phyloP scores from a whole-genome alignment of 768 basidiomycete genomes.

The Russula sp. region DNA sequence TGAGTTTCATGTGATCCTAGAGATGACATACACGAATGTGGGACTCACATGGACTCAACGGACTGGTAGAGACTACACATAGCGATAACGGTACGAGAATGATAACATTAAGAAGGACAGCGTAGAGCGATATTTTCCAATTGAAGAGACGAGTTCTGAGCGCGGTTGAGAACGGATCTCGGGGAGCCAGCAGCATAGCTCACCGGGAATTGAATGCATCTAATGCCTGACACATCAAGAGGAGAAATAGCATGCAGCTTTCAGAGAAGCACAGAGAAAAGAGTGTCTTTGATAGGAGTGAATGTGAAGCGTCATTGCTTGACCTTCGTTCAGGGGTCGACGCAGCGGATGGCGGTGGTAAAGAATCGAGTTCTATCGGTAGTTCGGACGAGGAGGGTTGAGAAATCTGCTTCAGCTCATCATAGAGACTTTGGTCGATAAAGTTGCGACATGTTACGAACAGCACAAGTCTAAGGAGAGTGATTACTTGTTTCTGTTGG shows the following conservation, averaged over 20 bases:
- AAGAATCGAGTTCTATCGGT: conserved; percentile 11
- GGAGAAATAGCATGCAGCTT: conserved; percentile 60
- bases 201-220: conserved; percentile 48
- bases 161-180: not conserved
- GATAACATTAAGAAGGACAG: conserved; percentile 56
- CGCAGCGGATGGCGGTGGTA: conserved; percentile 12
- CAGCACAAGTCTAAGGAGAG: conserved; percentile 10
- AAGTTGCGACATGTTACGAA: conserved; percentile 19
- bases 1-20: not conserved
- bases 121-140: conserved; percentile 59
- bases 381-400: not conserved
- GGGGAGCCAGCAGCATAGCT: conserved; percentile 25
- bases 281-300: conserved; percentile 45
- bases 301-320: conserved; percentile 36
- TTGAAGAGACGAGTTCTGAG: conserved; percentile 54
- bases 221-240: conserved; percentile 66
- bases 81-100: conserved; percentile 58
- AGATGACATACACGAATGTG: conserved; percentile 3
- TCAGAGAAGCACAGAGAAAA: conserved; percentile 73
- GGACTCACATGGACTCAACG: conserved; percentile 18
- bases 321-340: conserved; percentile 9
- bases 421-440: conserved; percentile 16
- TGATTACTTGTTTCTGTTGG: not conserved
- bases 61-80: conserved; percentile 45
- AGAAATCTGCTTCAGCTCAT: conserved; percentile 19